Base-by-base conservation (phyloP, 2,329 filamentous ascomycete species). In the Cladosporium oxysporum region DNA sequence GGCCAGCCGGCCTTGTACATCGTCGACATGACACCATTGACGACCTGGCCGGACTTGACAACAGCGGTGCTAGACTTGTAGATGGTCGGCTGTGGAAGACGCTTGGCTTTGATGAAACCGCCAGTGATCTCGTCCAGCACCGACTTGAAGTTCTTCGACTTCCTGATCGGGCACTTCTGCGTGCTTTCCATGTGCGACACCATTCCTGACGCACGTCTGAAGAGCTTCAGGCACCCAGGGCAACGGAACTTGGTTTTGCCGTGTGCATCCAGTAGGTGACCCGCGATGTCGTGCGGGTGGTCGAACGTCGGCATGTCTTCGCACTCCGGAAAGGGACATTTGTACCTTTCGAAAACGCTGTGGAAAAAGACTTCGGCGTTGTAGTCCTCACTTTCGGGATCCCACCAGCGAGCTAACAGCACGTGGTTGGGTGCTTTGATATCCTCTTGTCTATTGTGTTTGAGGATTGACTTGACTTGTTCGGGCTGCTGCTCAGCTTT, bases 251-350 rank as follows among this genome's bases (percentile, higher is more conserved):
- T 71, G 1, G 69, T 72, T 29, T 76, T 71, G 21, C 76, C 74
- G 66, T 82, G 80, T 12, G 37, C 58, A 8, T 57, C 50, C 26
- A 57, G 0, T 5, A 66, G 47, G 26, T 66, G 58, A 2, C 60
- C 62, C 49, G 74, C 72, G 10, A 82, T 73, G 7, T 79, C 76
- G 57, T 26, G 44, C 66, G 67, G 16, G 66, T 72, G 28, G 11
- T 57, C 61, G 1, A 66, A 64, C 62, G 76, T 78, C 3, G 35
- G 71, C 37, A 76, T 74, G 37, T 72, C 53, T 14, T 78, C 76
- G 81, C 88, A 90, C 3, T 74, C 70, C 1, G 70, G 33, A 64
- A 84, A 81, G 0, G 87, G 87, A 64, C 88, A 90, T 63, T 75
- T 78, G 76, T 81, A 90, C 58, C 77, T 79, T 55, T 77, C 73